Evolutionary conservation across 495 filamentous ascomycete genomes (phyloP).

Genomic region (Tuber borchii): DNA sequence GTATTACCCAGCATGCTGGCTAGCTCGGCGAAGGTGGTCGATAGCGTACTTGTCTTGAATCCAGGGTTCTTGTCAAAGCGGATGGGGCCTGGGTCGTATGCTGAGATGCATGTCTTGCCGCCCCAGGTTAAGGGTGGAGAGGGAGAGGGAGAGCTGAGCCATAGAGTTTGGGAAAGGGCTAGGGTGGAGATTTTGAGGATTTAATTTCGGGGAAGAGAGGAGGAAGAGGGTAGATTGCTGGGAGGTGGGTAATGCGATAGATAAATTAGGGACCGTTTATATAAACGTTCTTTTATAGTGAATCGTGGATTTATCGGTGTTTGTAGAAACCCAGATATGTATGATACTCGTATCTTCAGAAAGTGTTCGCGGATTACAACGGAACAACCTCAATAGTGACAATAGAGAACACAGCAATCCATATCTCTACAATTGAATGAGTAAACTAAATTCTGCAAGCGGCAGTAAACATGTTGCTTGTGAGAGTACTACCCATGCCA

Average conservation of each 20-base stretch:
- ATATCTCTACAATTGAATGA: no score
- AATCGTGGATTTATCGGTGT: neutral
- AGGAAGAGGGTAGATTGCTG: neutral
- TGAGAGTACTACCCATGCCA: no score
- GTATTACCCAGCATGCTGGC: constrained; percentile 75
- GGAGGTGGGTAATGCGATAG: neutral
- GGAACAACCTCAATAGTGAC: no score
- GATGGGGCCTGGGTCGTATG: constrained; percentile 23
- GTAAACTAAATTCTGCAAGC: no score
- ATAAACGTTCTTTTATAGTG: neutral
- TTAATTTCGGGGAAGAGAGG: constrained; percentile 9
- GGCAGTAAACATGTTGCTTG: no score
- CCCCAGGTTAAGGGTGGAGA: neutral
- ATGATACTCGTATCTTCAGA: no score
- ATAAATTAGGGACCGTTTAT: neutral
- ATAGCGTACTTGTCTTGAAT: constrained; percentile 47
- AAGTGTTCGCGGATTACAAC: no score
- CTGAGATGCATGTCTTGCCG: constrained; percentile 17
- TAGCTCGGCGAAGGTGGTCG: constrained; percentile 57
- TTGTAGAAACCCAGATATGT: neutral
- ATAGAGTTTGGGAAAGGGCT: constrained; percentile 38
- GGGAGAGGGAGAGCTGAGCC: constrained; percentile 5
- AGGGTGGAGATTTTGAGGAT: constrained; percentile 40
- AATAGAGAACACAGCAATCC: no score
- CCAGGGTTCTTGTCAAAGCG: constrained; percentile 24